Evolutionary conservation across 164 flowering plant species (phyloP).

Genomic region (Piper betle): DNA sequence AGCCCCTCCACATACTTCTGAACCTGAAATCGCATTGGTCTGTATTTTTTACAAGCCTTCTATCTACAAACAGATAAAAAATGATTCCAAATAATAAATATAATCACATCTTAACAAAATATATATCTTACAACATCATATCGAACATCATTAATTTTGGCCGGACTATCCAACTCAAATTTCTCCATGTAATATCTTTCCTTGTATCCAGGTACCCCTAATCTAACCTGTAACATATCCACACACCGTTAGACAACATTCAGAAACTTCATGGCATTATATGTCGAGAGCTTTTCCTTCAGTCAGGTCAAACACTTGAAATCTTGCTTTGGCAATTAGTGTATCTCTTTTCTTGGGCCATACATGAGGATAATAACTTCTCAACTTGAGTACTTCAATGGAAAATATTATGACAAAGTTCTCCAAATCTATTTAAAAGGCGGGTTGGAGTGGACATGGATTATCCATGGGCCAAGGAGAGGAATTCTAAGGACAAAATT

Average conservation of each 20-base stretch:
- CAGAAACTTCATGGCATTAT: background rate
- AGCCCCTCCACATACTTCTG: conserved; percentile 93
- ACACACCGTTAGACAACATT: background rate
- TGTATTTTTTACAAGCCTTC: background rate
- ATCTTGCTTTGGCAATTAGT: too few relatives aligned
- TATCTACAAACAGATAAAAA: background rate
- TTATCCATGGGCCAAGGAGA: too few relatives aligned
- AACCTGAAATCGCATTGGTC: conserved; percentile 36
- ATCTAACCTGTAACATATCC: conserved; percentile 46
- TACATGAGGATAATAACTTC: too few relatives aligned
- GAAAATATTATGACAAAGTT: too few relatives aligned
- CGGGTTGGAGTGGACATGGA: too few relatives aligned
- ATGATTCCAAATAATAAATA: background rate
- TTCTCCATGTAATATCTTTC: conserved; percentile 88
- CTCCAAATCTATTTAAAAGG: too few relatives aligned
- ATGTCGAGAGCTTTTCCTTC: too few relatives aligned
- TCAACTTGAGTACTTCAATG: too few relatives aligned
- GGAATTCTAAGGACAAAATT: too few relatives aligned
- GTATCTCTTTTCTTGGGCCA: too few relatives aligned
- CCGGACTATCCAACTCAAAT: conserved; percentile 34
- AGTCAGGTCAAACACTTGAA: too few relatives aligned
- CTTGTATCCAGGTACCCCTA: conserved; percentile 93
- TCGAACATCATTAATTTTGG: conserved; percentile 46
- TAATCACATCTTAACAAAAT: background rate
- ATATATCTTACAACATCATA: conserved; percentile 58